Conservation (phyloP, 2,329 filamentous ascomycete species). For the Fusarium illudens region DNA sequence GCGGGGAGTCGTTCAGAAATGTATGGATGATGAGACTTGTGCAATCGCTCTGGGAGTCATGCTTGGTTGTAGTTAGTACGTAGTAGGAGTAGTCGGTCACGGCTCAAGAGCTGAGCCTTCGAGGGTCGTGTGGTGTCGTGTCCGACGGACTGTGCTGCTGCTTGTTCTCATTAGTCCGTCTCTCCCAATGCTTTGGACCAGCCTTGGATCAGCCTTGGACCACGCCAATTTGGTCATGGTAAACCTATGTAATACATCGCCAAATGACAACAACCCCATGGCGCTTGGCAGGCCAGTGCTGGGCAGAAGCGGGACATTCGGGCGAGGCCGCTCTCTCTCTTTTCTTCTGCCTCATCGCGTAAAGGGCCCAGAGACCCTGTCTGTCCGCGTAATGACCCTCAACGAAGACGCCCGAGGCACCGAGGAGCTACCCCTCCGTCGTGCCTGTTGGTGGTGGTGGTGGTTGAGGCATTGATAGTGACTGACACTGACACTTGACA, state of each 20-base stretch:
- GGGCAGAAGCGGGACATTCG: slow-evolving; percentile 22
- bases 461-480: slow-evolving; percentile 11
- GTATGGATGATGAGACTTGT: slow-evolving; percentile 32
- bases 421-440: background rate
- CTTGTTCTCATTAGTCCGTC: slow-evolving; percentile 30
- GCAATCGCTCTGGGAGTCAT: no score
- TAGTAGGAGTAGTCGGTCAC: no score
- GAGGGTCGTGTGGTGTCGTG: slow-evolving; percentile 29
- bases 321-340: slow-evolving; percentile 23
- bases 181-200: slow-evolving; percentile 19
- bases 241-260: slow-evolving; percentile 23
- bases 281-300: slow-evolving; percentile 30
- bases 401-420: background rate
- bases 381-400: background rate
- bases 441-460: background rate
- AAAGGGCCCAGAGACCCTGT: background rate
- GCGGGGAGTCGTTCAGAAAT: slow-evolving; percentile 44
- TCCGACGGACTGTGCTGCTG: slow-evolving; percentile 28
- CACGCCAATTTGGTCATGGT: slow-evolving; percentile 40
- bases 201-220: slow-evolving; percentile 21
- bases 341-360: background rate
- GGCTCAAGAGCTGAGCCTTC: slow-evolving; percentile 37
- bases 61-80: slow-evolving; percentile 20
- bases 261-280: slow-evolving; percentile 25
- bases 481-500: slow-evolving; percentile 29